Conservation (phyloP, 805 yeast species). For the Wickerhamomyces bovis region DNA sequence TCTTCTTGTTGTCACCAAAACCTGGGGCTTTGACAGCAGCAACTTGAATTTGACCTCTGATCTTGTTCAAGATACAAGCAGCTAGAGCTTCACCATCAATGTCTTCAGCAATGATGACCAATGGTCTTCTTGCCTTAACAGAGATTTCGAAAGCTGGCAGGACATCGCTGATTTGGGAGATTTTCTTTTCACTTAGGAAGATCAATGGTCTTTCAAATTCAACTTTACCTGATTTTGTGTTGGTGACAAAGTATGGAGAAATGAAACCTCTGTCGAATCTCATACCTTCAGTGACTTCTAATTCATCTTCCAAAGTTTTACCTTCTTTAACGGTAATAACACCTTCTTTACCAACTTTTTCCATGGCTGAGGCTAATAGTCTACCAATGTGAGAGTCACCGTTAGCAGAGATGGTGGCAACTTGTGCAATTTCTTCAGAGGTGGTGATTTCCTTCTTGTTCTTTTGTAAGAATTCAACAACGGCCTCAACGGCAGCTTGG, state of each 20-base stretch:
- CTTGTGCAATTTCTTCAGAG: conserved; percentile 94
- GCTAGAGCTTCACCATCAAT: conserved; percentile 98
- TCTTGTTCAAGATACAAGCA: conserved; percentile 95
- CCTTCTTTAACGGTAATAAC: conserved; percentile 98
- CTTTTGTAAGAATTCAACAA: conserved; percentile 76
- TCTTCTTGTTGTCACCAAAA: conserved; percentile 97
- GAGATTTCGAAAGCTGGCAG: conserved; percentile 92
- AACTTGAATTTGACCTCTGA: conserved; percentile 98
- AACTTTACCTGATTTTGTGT: conserved; percentile 83
- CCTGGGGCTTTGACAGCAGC: conserved; percentile 99
- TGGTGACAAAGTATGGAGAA: conserved; percentile 93
- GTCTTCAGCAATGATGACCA: conserved; percentile 92
- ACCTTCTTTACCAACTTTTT: conserved; percentile 99
- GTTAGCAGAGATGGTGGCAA: conserved; percentile 96
- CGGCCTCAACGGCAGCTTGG: conserved; percentile 96
- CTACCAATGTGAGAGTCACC: conserved; percentile 94
- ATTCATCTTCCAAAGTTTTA: conserved; percentile 93
- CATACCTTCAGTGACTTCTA: conserved; percentile 99
- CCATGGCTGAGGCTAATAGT: conserved; percentile 95
- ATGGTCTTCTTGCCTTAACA: conserved; percentile 90
- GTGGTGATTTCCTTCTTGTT: conserved; percentile 97
- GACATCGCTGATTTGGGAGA: conserved; percentile 80
- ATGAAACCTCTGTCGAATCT: conserved; percentile 97
- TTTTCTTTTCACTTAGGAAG: conserved; percentile 83
- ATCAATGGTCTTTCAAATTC: conserved; percentile 94